These are phyloP conservation scores for Thielaviopsis cerberus DNA, from an alignment of 2,329 filamentous ascomycete genomes.

Conservation along the genomic window DNA sequence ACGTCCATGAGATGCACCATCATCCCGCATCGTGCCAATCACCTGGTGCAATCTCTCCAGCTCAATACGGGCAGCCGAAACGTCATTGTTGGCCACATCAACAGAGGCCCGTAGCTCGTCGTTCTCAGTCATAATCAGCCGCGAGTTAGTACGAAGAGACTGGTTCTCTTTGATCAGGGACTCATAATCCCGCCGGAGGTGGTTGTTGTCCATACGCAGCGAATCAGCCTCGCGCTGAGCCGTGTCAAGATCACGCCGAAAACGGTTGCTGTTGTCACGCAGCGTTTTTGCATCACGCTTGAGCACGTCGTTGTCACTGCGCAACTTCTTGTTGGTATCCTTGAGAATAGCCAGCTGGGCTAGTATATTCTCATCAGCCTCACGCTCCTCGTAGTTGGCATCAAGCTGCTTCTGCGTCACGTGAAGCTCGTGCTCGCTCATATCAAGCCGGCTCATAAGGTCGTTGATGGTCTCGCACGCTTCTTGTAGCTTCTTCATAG, in stretches of 20 bases:
- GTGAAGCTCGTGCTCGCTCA: conserved; percentile 25
- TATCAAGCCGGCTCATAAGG: conserved; percentile 25
- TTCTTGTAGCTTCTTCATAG: conserved; percentile 41
- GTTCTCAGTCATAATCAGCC: conserved; percentile 25
- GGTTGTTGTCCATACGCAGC: conserved; percentile 24
- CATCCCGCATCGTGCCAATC: conserved; percentile 22
- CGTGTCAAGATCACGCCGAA: conserved; percentile 20
- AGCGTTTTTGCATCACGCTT: conserved; percentile 25
- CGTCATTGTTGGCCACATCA: conserved; percentile 23
- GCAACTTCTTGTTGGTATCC: conserved; percentile 15
- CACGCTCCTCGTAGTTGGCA: conserved; percentile 22
- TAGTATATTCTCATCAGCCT: conserved; percentile 22
- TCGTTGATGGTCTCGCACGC: conserved; percentile 40
- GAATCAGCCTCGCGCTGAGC: conserved; percentile 24
- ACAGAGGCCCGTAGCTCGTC: conserved; percentile 26
- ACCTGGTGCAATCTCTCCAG: conserved; percentile 24
- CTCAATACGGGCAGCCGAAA: conserved; percentile 24
- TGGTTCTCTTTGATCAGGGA: conserved; percentile 27
- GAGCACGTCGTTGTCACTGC: conserved; percentile 17
- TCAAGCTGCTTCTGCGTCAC: conserved; percentile 25
- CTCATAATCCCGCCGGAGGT: conserved; percentile 25
- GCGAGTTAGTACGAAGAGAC: conserved; percentile 25
- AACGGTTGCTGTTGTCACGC: conserved; percentile 22
- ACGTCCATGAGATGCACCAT: conserved; percentile 28
- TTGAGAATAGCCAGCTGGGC: conserved; percentile 25